These are phyloP conservation scores for Pseudonitzschia delicatissima DNA, from an alignment of 108 stramenopile genomes.

Conservation along the genomic window DNA sequence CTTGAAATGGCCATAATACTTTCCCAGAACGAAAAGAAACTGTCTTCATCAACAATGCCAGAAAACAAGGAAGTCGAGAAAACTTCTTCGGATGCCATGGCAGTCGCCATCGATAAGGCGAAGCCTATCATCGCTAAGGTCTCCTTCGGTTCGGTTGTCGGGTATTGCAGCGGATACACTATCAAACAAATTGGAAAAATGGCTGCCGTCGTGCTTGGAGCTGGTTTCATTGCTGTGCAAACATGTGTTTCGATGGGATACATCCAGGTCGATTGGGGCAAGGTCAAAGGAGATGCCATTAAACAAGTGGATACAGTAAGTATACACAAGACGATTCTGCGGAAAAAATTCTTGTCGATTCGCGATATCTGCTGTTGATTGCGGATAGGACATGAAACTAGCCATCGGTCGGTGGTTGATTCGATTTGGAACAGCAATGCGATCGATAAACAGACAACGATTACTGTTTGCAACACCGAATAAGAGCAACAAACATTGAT, in stretches of 20 bases:
- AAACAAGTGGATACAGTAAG: conserved; percentile 30
- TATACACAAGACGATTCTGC: not conserved
- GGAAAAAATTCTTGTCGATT: too few species aligned
- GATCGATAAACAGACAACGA: too few species aligned
- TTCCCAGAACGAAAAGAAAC: not conserved
- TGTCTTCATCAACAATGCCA: not conserved
- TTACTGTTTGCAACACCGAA: too few species aligned
- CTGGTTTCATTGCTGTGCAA: conserved; percentile 68
- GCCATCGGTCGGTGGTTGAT: too few species aligned
- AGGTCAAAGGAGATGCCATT: conserved; percentile 38
- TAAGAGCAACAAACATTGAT: too few species aligned
- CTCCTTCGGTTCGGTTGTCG: conserved; percentile 69
- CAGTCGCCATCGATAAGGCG: conserved; percentile 28
- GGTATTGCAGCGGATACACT: conserved; percentile 70
- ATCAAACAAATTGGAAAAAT: conserved; percentile 68
- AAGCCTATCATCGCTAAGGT: conserved; percentile 51
- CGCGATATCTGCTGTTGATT: too few species aligned
- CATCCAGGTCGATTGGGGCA: conserved; percentile 63
- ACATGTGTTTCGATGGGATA: conserved; percentile 63
- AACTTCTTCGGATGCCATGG: conserved; percentile 28
- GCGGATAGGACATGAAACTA: too few species aligned
- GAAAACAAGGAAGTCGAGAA: conserved; percentile 20
- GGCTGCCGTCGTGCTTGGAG: conserved; percentile 59
- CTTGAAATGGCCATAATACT: not conserved
- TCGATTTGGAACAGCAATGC: too few species aligned